Conservation (phyloP, 2,329 filamentous ascomycete species). For the Sclerotinia sclerotiorum region DNA sequence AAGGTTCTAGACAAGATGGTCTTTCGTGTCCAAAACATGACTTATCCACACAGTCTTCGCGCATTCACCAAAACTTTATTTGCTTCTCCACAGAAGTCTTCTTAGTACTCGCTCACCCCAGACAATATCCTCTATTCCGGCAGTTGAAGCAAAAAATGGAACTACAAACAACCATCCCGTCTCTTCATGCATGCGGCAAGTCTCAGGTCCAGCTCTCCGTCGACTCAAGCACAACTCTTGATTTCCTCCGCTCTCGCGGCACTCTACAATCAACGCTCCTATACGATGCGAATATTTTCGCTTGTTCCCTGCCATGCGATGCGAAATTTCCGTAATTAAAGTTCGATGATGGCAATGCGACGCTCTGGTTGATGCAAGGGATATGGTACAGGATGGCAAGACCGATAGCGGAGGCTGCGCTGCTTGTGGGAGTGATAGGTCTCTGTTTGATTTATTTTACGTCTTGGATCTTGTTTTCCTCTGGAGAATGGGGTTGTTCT, state of each 20-base stretch:
- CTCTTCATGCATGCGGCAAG: neutral
- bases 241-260: constrained; percentile 24
- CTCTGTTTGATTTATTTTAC: constrained; percentile 45
- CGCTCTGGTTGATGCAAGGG: constrained; percentile 22
- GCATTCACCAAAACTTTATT: neutral
- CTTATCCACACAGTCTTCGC: neutral
- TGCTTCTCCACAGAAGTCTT: constrained; percentile 10
- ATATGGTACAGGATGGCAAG: constrained; percentile 28
- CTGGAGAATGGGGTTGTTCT: constrained; percentile 53
- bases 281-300: neutral
- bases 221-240: constrained; percentile 27
- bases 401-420: constrained; percentile 19
- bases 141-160: neutral
- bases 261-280: constrained; percentile 23
- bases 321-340: constrained; percentile 27
- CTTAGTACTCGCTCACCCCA: constrained; percentile 25
- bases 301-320: constrained; percentile 25
- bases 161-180: neutral
- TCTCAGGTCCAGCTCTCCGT: constrained; percentile 16
- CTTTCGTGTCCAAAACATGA: constrained; percentile 21
- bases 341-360: constrained; percentile 27
- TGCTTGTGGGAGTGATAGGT: constrained; percentile 34
- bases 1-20: constrained; percentile 19
- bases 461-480: constrained; percentile 49
- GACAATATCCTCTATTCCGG: constrained; percentile 24